phyloP scores from a whole-genome alignment of 2,329 filamentous ascomycete species.

The Didymella pinodella region DNA sequence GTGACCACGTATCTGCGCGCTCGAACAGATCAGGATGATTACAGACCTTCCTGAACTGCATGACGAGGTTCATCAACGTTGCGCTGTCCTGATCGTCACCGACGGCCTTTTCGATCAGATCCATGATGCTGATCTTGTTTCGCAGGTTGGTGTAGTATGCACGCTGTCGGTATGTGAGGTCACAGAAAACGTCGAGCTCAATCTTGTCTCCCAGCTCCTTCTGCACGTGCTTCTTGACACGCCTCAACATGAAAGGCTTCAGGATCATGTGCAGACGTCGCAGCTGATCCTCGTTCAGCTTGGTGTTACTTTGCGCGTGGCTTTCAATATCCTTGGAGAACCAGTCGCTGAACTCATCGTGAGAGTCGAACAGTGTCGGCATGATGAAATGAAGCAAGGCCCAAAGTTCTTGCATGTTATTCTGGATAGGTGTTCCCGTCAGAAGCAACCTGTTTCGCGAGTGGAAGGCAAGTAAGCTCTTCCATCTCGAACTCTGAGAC shows the following conservation, averaged over 20 bases:
- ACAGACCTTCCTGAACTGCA: conserved; percentile 99
- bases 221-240: conserved; percentile 99
- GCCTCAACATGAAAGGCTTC: conserved; percentile 98
- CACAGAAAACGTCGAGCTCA: conserved; percentile 93
- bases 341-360: conserved; percentile 93
- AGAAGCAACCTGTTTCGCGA: conserved; percentile 93
- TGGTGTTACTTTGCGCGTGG: conserved; percentile 98
- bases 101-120: conserved; percentile 95
- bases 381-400: conserved; percentile 98
- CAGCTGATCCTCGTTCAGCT: conserved; percentile 97
- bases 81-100: conserved; percentile 95
- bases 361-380: conserved; percentile 96
- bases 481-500: conserved; percentile 95
- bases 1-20: conserved; percentile 87
- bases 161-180: conserved; percentile 94
- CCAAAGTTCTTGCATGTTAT: conserved; percentile 99
- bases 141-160: conserved; percentile 91
- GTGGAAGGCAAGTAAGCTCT: conserved; percentile 90
- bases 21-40: conserved; percentile 98
- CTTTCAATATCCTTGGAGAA: conserved; percentile 97
- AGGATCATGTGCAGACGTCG: conserved; percentile 98
- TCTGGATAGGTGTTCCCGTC: conserved; percentile 97
- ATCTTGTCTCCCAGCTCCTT: conserved; percentile 99
- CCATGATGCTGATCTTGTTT: conserved; percentile 98
- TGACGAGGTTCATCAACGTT: conserved; percentile 97